Evolutionary conservation across 345 rosid genomes (phyloP).

Genomic region (Camelina hispida): DNA sequence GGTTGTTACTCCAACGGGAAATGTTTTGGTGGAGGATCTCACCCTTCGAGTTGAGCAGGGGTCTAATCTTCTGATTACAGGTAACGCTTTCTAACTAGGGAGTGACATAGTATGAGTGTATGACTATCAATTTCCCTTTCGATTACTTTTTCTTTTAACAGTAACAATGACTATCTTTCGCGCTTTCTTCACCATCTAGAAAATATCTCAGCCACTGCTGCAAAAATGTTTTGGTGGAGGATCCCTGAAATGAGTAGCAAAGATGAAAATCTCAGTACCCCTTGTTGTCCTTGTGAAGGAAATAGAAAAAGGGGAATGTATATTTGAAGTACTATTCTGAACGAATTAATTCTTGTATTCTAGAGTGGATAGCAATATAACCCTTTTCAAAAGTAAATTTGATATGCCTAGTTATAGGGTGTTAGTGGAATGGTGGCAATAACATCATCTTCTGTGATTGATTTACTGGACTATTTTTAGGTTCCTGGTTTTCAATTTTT

Average conservation of each 20-base stretch:
- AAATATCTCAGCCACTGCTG: no score
- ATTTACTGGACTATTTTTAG: constrained; percentile 19
- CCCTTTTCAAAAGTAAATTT: constrained; percentile 26
- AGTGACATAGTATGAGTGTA: constrained; percentile 5
- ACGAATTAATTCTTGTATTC: constrained; percentile 10
- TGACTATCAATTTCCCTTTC: not conserved
- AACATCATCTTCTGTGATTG: constrained; percentile 18
- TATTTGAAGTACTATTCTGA: constrained; percentile 17
- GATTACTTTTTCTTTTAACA: not conserved
- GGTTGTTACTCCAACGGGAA: constrained; percentile 98
- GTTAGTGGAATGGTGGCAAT: constrained; percentile 12
- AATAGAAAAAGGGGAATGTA: constrained; percentile 3
- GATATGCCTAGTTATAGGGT: constrained; percentile 22
- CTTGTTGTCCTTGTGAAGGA: constrained; percentile 9
- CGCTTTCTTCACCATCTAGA: no score
- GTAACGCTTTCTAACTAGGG: constrained; percentile 46
- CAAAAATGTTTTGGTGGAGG: no score
- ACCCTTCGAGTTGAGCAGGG: constrained; percentile 86
- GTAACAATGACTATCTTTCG: not conserved
- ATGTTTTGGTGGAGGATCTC: constrained; percentile 92
- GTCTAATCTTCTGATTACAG: constrained; percentile 97
- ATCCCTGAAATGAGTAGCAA: constrained; percentile 20
- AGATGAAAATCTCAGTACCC: constrained; percentile 4
- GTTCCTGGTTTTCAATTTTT: not conserved
- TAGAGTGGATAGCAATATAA: constrained; percentile 15